Percentiles rank a stretch among this genome's conserved stretches.
These are phyloP conservation scores for Aureobasidium sp. DNA, from an alignment of 2,329 filamentous ascomycete species.

Conservation along the genomic window DNA sequence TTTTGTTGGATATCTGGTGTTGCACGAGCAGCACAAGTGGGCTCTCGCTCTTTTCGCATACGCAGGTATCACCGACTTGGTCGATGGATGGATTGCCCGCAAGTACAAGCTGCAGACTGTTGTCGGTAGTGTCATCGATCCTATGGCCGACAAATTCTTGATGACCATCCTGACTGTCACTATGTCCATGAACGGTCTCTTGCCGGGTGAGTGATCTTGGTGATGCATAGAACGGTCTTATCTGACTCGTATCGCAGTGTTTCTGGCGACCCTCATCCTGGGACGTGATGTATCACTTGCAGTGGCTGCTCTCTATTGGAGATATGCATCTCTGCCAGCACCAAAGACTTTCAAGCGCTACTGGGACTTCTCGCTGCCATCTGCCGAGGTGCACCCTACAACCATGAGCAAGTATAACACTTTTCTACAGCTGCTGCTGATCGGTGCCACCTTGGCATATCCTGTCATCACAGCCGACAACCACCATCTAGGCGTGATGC, in stretches of 20 bases:
- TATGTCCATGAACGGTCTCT: constrained; percentile 70
- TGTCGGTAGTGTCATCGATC: constrained; percentile 88
- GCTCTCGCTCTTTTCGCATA: constrained; percentile 86
- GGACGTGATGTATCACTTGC: constrained; percentile 79
- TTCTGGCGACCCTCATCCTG: constrained; percentile 83
- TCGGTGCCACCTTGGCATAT: constrained; percentile 75
- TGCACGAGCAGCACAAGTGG: constrained; percentile 71
- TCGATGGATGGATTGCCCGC: constrained; percentile 91
- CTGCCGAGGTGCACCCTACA: constrained; percentile 75
- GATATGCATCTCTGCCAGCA: constrained; percentile 86
- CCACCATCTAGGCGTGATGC: constrained; percentile 22
- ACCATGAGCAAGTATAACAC: constrained; percentile 87
- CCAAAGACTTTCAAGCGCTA: constrained; percentile 90
- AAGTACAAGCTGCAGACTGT: constrained; percentile 85
- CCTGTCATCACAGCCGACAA: constrained; percentile 52
- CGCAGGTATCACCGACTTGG: constrained; percentile 81
- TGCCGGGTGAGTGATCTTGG: constrained; percentile 56
- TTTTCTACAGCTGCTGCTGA: constrained; percentile 77
- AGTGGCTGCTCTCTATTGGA: constrained; percentile 85
- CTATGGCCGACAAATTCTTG: constrained; percentile 91
- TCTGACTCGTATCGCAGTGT: constrained; percentile 49
- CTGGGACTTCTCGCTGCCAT: constrained; percentile 94
- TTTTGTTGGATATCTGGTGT: constrained; percentile 77
- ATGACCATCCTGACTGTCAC: constrained; percentile 91
- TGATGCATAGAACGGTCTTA: neutral